These are phyloP conservation scores for Leccinum arenicola DNA, from an alignment of 768 basidiomycete species.

Conservation along the genomic window DNA sequence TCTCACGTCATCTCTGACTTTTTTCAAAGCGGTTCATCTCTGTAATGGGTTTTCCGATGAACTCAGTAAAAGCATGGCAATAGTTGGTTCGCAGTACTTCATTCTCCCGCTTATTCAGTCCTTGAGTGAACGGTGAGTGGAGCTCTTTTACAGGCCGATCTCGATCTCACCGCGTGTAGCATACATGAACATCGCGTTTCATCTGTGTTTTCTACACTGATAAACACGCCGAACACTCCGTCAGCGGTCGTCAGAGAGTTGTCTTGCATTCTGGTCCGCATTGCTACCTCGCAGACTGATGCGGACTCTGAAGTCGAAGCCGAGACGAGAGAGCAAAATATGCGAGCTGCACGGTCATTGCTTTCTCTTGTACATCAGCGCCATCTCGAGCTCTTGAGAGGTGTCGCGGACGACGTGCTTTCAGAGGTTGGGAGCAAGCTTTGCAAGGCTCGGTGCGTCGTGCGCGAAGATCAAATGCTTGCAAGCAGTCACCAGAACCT, in stretches of 20 bases:
- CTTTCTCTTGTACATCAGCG: conserved; percentile 66
- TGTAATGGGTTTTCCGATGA: conserved; percentile 48
- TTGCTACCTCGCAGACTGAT: conserved; percentile 12
- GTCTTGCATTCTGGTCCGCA: conserved; percentile 20
- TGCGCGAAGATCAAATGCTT: background rate
- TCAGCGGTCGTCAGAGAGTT: conserved; percentile 20
- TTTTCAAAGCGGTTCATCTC: background rate
- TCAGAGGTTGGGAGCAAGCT: conserved; percentile 18
- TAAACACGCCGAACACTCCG: conserved; percentile 27
- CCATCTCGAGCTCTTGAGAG: conserved; percentile 49
- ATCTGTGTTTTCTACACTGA: conserved; percentile 28
- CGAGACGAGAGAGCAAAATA: conserved; percentile 5
- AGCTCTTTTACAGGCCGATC: background rate
- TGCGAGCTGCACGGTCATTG: conserved; percentile 31
- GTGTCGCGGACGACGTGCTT: conserved; percentile 37
- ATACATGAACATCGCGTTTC: conserved; percentile 29
- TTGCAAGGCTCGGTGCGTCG: background rate
- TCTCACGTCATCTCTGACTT: background rate
- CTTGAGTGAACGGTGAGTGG: conserved; percentile 41
- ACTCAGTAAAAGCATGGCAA: conserved; percentile 40
- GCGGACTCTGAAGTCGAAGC: background rate
- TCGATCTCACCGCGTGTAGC: conserved; percentile 20
- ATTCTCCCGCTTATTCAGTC: conserved; percentile 48
- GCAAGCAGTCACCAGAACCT: background rate
- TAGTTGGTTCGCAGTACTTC: conserved; percentile 56